Percentiles rank a stretch among this genome's conserved stretches.
Evolutionary conservation across 179 eudicot species (phyloP).

Genomic region (Silene coronaria): DNA sequence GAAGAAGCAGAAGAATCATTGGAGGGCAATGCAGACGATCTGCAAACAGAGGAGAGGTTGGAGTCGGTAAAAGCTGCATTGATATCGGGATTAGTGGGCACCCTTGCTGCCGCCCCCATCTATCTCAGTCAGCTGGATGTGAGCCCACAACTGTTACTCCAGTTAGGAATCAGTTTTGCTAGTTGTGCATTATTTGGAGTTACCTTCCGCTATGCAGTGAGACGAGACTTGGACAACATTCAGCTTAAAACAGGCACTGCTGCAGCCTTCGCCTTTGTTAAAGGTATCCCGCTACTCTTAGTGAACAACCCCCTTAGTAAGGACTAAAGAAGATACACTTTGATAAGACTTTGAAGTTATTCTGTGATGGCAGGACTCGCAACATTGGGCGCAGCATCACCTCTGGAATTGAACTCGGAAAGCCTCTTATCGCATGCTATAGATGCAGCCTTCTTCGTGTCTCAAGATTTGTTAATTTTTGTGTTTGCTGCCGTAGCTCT

Average conservation of each 20-base stretch:
- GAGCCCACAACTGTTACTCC: conserved; percentile 55
- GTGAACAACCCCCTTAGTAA: too few species aligned
- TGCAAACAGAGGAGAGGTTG: conserved; percentile 51
- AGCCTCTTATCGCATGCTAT: conserved; percentile 62
- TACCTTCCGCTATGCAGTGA: conserved; percentile 75
- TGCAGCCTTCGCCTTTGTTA: conserved; percentile 81
- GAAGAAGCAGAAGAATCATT: conserved; percentile 83
- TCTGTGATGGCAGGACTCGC: conserved; percentile 55
- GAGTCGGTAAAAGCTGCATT: conserved; percentile 86
- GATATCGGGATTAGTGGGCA: conserved; percentile 69
- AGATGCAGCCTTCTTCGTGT: conserved; percentile 53
- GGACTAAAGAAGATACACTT: not conserved
- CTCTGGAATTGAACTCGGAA: conserved; percentile 48
- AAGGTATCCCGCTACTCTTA: conserved; percentile 46
- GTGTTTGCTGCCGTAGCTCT: conserved; percentile 75
- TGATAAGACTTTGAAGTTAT: not conserved
- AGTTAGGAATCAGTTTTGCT: conserved; percentile 50
- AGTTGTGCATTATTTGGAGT: conserved; percentile 93
- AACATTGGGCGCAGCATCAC: conserved; percentile 59
- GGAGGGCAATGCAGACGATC: conserved; percentile 23
- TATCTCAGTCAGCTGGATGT: conserved; percentile 37
- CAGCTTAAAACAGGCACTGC: conserved; percentile 87
- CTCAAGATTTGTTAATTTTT: conserved; percentile 71
- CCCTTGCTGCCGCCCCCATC: conserved; percentile 66
- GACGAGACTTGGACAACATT: conserved; percentile 80